These are phyloP conservation scores for Cryptosporidium sp. DNA, from an alignment of 169 alveolate genomes.

Conservation along the genomic window DNA sequence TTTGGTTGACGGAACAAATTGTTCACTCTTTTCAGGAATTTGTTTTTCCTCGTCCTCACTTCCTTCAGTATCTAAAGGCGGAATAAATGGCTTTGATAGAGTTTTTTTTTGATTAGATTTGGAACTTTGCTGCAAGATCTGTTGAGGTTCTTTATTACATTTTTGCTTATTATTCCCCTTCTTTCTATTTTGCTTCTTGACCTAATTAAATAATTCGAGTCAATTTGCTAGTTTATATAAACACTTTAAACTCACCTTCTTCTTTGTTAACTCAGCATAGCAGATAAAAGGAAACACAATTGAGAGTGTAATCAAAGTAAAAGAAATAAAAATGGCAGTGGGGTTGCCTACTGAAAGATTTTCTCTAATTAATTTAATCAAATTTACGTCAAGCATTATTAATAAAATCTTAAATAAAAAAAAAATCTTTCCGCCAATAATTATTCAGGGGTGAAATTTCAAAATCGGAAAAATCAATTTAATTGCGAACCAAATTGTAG, in stretches of 20 bases:
- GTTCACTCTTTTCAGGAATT: background rate
- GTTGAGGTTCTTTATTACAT: background rate
- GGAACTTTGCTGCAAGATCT: background rate
- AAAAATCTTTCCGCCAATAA: slow-evolving; percentile 10
- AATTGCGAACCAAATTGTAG: background rate
- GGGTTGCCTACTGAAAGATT: slow-evolving; percentile 57
- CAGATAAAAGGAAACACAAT: slow-evolving; percentile 54
- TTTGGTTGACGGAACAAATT: slow-evolving; percentile 31
- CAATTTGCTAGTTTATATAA: background rate
- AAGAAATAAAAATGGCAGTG: slow-evolving; percentile 64
- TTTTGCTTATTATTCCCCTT: background rate
- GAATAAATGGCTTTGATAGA: slow-evolving; percentile 27
- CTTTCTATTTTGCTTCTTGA: slow-evolving; percentile 31
- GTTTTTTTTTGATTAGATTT: slow-evolving; percentile 3
- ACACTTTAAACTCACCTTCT: slow-evolving; percentile 40
- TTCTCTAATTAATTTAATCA: slow-evolving; percentile 17
- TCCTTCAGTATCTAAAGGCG: slow-evolving; percentile 38
- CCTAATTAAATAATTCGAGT: slow-evolving; percentile 1
- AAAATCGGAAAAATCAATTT: background rate
- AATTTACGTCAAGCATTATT: background rate
- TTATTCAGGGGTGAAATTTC: background rate
- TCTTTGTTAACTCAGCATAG: slow-evolving; percentile 47
- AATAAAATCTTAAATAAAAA: too few species aligned
- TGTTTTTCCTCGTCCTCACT: slow-evolving; percentile 32
- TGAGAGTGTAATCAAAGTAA: slow-evolving; percentile 3